Base-by-base conservation (phyloP, 495 filamentous ascomycete species). In the Geopyxis carbonaria region DNA sequence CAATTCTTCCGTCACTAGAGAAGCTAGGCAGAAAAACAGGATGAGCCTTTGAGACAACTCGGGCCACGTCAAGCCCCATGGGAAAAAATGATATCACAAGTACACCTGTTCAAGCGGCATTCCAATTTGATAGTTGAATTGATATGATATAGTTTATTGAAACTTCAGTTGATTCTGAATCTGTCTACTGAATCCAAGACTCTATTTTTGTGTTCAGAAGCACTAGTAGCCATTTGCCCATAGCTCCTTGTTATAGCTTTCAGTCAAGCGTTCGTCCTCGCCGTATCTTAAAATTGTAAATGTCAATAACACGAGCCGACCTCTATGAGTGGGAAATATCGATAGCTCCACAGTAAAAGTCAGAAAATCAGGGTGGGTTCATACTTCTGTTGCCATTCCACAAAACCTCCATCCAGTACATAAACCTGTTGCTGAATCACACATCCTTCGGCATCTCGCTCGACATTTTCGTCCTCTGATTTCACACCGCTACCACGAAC, bases 321-420 rank as follows among this genome's bases (percentile, higher is more conserved):
- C 7, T 27, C 22, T 27, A 11, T 20, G 23, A 9, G 14, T 22
- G 2, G 6, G 11, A 29, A 14, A 30, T 30, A 15, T 30, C 5
- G 5, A 33, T 6, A 22, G 9, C 14, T 5, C 9, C 18, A 11
- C 13, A 33, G 13, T 18, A 33, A 31, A 25, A 40, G 16, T 31
- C 7, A 22, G n/a, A 21, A 13, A 25, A 39, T 19, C 33, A 19
- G 15, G 24, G 33, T 4, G 21, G 23, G 19, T 9, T 19, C 61
- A 59, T 74, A 93, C 58, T 69, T 67, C 61, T 87, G 79, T 67
- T 93, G 83, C 89, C 89, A 97, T 41, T 79, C 70, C 6, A 78
- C 74, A 21, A 39, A 39, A 11, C 36, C 89, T 0, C 74, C 70
- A 40, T 92, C 79, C 5, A 95, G 67, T 6, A 95, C 72, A 55